Conservation (phyloP, 495 filamentous ascomycete genomes). For the Pseudomonodictys pantanalensis region DNA sequence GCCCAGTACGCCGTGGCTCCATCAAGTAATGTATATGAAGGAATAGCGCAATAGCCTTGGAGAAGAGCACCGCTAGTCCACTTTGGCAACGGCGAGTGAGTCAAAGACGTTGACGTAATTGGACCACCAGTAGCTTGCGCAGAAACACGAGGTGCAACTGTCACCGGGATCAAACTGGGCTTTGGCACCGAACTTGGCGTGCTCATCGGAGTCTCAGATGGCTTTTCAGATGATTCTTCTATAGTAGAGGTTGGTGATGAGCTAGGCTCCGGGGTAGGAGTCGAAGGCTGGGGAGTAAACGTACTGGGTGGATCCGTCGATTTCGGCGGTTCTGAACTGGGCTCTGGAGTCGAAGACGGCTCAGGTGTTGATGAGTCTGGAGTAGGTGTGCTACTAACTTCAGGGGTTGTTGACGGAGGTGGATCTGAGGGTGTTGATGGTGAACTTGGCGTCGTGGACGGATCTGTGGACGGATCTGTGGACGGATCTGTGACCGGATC, state of each 20-base stretch:
- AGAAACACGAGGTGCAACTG: slow-evolving; percentile 3
- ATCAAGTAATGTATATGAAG: slow-evolving; percentile 22
- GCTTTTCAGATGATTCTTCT: not conserved
- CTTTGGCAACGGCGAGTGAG: slow-evolving; percentile 11
- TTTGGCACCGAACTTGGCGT: slow-evolving; percentile 11
- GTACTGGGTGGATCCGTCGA: not conserved
- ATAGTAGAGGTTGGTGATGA: not conserved
- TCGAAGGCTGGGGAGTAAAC: not conserved
- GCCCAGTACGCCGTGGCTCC: slow-evolving; percentile 26
- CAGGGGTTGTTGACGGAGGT: too few species aligned
- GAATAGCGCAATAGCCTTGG: slow-evolving; percentile 22
- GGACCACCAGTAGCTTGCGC: not conserved
- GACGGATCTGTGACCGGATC: not conserved
- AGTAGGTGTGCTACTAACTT: not conserved
- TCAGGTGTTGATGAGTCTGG: not conserved
- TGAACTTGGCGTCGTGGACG: slow-evolving; percentile 1
- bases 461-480: not conserved
- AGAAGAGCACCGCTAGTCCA: slow-evolving; percentile 20
- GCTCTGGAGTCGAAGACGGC: not conserved
- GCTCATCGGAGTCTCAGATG: slow-evolving; percentile 2
- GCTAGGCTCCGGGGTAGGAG: not conserved
- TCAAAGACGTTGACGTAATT: not conserved
- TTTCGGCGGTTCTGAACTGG: not conserved
- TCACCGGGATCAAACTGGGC: slow-evolving; percentile 17
- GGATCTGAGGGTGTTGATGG: not conserved